phyloP scores from a whole-genome alignment of 1,284 basidiomycete genomes.

The Tilletia caries region DNA sequence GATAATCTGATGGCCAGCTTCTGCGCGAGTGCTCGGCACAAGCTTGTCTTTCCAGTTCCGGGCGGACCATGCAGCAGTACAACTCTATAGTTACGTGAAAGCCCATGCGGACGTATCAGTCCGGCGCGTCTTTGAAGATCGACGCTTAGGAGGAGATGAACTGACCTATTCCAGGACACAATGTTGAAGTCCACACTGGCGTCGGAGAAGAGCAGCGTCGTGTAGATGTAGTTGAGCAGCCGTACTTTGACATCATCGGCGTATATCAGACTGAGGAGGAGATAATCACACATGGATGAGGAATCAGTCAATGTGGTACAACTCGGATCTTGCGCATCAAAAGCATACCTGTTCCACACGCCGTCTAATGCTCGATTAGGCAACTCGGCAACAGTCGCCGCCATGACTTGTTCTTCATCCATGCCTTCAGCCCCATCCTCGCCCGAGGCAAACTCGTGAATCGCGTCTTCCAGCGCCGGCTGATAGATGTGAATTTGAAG shows the following conservation, averaged over 20 bases:
- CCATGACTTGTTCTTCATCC: constrained; percentile 61
- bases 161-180: constrained; percentile 83
- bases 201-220: constrained; percentile 84
- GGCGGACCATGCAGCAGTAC: constrained; percentile 93
- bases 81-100: constrained; percentile 57
- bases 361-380: constrained; percentile 80
- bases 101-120: not conserved
- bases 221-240: constrained; percentile 87
- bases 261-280: constrained; percentile 70
- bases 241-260: constrained; percentile 81
- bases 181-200: constrained; percentile 84
- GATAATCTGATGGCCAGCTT: constrained; percentile 88
- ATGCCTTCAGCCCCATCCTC: constrained; percentile 60
- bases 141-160: not conserved
- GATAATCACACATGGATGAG: constrained; percentile 56
- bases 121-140: too few relatives aligned
- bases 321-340: too few relatives aligned
- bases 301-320: too few relatives aligned
- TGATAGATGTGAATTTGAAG: constrained; percentile 76
- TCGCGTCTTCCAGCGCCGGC: constrained; percentile 65
- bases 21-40: constrained; percentile 90
- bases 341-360: constrained; percentile 65
- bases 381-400: constrained; percentile 79
- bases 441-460: constrained; percentile 72
- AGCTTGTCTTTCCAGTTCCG: constrained; percentile 93